Evolutionary conservation across 345 rosid genomes (phyloP).

Genomic region (Euphorbia peplus): DNA sequence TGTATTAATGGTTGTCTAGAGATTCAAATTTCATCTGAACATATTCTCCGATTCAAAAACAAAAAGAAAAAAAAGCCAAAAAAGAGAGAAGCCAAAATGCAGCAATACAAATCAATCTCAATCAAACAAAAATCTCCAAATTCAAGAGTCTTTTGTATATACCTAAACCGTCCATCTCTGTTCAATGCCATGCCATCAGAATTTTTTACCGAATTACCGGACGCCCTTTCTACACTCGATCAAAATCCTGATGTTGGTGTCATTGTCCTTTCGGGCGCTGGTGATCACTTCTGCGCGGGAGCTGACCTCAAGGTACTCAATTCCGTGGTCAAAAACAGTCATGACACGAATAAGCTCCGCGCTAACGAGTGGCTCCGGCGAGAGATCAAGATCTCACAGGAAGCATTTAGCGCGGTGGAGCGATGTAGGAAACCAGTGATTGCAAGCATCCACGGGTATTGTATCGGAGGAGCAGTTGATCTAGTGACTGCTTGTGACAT

Average conservation of each 20-base stretch:
- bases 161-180: constrained; percentile 55
- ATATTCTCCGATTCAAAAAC: too few species aligned
- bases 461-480: constrained; percentile 70
- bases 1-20: too few species aligned
- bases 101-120: constrained; percentile 45
- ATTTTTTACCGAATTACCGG: constrained; percentile 22
- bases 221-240: constrained; percentile 57
- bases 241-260: constrained; percentile 53
- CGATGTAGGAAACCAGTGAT: constrained; percentile 79
- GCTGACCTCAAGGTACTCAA: constrained; percentile 52
- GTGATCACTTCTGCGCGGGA: constrained; percentile 77
- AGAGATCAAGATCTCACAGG: constrained; percentile 52
- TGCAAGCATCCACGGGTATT: constrained; percentile 65
- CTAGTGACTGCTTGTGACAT: constrained; percentile 72
- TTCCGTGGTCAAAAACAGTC: constrained; percentile 20
- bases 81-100: constrained; percentile 16
- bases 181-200: constrained; percentile 3
- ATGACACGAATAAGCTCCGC: constrained; percentile 49
- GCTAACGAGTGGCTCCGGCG: constrained; percentile 49
- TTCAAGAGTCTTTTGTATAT: constrained; percentile 49
- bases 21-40: too few species aligned
- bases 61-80: too few species aligned
- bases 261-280: constrained; percentile 60
- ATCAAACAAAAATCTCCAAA: constrained; percentile 33
- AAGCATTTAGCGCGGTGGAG: constrained; percentile 65